phyloP scores from a whole-genome alignment of 2,329 filamentous ascomycete genomes.

The Tolypocladium pustulatum region DNA sequence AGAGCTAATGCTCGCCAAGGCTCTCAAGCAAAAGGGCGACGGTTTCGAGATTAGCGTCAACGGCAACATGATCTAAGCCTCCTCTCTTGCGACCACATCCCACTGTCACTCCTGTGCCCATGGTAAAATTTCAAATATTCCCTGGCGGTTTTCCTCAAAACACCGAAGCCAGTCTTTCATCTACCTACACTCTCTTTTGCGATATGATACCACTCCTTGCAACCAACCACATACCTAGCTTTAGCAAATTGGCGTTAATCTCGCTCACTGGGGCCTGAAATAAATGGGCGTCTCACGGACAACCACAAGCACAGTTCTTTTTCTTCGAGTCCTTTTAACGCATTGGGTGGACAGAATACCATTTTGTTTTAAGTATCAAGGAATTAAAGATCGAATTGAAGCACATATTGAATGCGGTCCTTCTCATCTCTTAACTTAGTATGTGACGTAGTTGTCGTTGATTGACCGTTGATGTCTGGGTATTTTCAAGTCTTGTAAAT shows the following conservation, averaged over 20 bases:
- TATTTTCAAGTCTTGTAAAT: not conserved
- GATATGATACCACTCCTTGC: not conserved
- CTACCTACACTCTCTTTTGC: not conserved
- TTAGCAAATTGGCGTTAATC: not conserved
- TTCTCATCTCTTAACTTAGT: too few species aligned
- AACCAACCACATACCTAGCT: not conserved
- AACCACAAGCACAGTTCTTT: not conserved
- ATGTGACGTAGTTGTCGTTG: not conserved
- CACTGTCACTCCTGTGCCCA: not conserved
- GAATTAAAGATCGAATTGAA: not conserved
- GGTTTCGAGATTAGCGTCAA: constrained; percentile 78
- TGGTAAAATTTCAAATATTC: too few species aligned
- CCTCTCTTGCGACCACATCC: constrained; percentile 3
- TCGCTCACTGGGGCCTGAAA: not conserved
- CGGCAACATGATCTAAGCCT: constrained; percentile 57
- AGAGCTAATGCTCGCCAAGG: constrained; percentile 84
- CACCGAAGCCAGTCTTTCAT: not conserved
- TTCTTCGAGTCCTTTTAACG: constrained; percentile 1
- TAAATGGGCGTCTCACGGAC: not conserved
- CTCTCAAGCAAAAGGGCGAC: constrained; percentile 71
- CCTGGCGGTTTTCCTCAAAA: not conserved
- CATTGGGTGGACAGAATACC: constrained; percentile 13
- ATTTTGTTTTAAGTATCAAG: constrained; percentile 9
- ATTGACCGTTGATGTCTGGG: not conserved
- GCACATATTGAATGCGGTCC: not conserved